phyloP scores from a whole-genome alignment of 1,139 yeast species.

The Meyerozyma athensensis region DNA sequence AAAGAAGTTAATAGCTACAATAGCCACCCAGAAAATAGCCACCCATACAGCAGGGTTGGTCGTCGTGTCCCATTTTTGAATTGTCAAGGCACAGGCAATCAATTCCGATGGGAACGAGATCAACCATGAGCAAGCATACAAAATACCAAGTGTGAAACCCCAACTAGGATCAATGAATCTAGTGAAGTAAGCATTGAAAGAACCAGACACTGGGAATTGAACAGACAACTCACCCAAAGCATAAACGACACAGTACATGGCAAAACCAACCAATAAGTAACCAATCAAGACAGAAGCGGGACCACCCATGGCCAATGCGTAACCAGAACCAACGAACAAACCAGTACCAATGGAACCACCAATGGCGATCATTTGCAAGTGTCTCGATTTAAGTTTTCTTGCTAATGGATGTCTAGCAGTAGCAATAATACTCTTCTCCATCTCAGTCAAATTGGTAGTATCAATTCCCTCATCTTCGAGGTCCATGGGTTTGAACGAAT shows the following conservation, averaged over 20 bases:
- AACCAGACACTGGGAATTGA: conserved; percentile 58
- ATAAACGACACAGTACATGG: conserved; percentile 50
- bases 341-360: conserved; percentile 40
- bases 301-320: conserved; percentile 62
- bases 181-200: conserved; percentile 52
- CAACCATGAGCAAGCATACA: conserved; percentile 41
- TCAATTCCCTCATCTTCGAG: conserved; percentile 40
- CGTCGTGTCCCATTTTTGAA: conserved; percentile 35
- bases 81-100: conserved; percentile 41
- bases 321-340: conserved; percentile 65
- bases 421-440: conserved; percentile 35
- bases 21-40: conserved; percentile 34
- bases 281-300: conserved; percentile 63
- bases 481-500: conserved; percentile 39
- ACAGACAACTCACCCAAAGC: conserved; percentile 61
- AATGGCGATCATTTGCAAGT: conserved; percentile 42
- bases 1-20: conserved; percentile 35
- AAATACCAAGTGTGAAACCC: conserved; percentile 48
- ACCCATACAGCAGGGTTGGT: conserved; percentile 43
- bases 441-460: conserved; percentile 17
- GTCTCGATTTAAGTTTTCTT: conserved; percentile 35
- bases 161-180: conserved; percentile 60
- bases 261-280: conserved; percentile 31
- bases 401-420: conserved; percentile 36
- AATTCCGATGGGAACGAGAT: conserved; percentile 42